Conservation (phyloP, 768 basidiomycete genomes). For the Lenzites betulinus region DNA sequence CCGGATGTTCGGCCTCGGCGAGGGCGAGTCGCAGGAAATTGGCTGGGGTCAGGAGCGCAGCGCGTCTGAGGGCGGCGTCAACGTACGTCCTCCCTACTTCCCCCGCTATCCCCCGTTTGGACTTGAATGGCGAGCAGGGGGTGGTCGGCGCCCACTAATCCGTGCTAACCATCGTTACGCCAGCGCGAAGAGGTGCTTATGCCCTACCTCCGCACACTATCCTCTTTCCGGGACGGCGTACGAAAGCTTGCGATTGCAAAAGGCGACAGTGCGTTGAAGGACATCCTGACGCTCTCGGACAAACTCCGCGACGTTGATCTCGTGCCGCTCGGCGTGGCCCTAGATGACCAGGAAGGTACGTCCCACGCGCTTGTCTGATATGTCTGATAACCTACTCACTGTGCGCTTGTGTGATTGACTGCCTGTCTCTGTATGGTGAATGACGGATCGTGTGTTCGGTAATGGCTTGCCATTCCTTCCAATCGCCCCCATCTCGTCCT, state of each 20-base stretch:
- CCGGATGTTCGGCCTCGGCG: constrained; percentile 77
- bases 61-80: constrained; percentile 44
- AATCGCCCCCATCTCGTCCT: not conserved
- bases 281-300: constrained; percentile 87
- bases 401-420: not conserved
- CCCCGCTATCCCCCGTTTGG: not conserved
- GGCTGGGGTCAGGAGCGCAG: constrained; percentile 82
- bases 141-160: not conserved
- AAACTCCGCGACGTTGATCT: constrained; percentile 87
- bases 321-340: constrained; percentile 90
- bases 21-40: constrained; percentile 64
- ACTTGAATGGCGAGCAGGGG: not conserved
- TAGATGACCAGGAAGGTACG: constrained; percentile 94
- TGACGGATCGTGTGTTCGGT: too few species aligned
- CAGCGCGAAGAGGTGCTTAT: constrained; percentile 85
- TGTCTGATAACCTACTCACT: not conserved
- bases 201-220: constrained; percentile 85
- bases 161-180: constrained; percentile 15
- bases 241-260: constrained; percentile 79
- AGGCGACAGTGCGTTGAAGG: constrained; percentile 63
- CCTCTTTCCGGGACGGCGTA: constrained; percentile 90
- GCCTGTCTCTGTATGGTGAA: not conserved
- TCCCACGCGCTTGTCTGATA: constrained; percentile 10
- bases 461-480: not conserved
- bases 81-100: constrained; percentile 43